phyloP scores from a whole-genome alignment of 2,329 filamentous ascomycete species.

The Calonectria pauciramosa region DNA sequence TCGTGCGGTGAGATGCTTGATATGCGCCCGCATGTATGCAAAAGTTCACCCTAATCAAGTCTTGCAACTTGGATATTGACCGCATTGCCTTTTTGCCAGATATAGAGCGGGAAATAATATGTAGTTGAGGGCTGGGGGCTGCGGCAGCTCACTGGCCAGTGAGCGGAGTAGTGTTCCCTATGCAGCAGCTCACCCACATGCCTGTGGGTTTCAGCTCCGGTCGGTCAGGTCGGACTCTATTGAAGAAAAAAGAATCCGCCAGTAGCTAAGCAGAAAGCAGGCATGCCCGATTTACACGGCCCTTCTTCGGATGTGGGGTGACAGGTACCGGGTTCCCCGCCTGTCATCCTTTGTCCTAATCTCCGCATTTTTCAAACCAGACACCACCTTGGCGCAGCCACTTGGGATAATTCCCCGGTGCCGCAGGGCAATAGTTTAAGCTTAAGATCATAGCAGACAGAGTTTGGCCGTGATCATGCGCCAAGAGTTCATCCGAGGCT shows the following conservation, averaged over 20 bases:
- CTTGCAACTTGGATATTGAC: neutral
- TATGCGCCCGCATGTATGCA: neutral
- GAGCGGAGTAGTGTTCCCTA: neutral
- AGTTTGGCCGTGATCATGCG: neutral
- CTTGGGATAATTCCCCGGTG: conserved; percentile 3
- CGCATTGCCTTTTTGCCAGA: neutral
- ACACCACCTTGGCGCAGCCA: neutral
- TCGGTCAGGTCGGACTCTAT: neutral
- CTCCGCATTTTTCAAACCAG: neutral
- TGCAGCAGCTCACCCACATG: neutral
- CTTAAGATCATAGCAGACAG: neutral
- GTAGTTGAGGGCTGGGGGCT: neutral
- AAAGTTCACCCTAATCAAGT: neutral
- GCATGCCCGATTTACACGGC: neutral
- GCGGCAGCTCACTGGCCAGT: neutral
- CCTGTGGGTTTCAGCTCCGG: neutral
- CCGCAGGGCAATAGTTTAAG: neutral
- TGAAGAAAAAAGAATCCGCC: neutral
- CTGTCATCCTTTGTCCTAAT: neutral
- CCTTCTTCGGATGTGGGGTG: conserved; percentile 4
- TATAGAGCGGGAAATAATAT: neutral
- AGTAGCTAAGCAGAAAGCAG: neutral
- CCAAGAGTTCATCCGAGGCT: neutral
- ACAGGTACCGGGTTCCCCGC: conserved; percentile 1
- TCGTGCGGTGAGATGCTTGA: neutral